Base-by-base conservation (phyloP, 306 rosid species). In the Inga oerstediana region DNA sequence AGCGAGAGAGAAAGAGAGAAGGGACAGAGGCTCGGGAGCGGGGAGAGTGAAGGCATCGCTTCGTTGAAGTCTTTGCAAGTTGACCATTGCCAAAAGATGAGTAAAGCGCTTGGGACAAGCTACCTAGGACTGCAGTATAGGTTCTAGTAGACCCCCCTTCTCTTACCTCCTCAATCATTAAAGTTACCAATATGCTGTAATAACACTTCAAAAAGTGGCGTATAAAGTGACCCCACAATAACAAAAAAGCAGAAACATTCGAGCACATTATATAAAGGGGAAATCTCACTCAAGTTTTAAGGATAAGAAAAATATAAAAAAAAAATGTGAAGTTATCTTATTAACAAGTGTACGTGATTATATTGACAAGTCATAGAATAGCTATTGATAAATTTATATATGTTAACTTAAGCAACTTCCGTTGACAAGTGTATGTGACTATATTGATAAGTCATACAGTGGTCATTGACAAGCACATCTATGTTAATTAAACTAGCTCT, bases 61-160 rank as follows among this genome's bases (percentile, higher is more conserved):
- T 70, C 84, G 49, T 32, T 34, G 22, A 16, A 67, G 72, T 67
- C 84, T 37, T 79, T 82, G 79, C 79, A 20, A 30, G 46, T 58
- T 79, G 84, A 82, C 59, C 75, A 81, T 67, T 17, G 35, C 41
- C 69, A 5, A 27, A 30, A 64, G 69, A 64, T 13, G 19, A 14
- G 19, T 2, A 30, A 64, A 0, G 1, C 68, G 39, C 68, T 41
- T 64, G 10, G 19, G 10, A 69, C 35, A 78, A 78, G 14, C 41
- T 49, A 49, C 82, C 75, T 32, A 56, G 45, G 56, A 41, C 14
- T 30, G 67, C 70, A 70, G 59, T 16, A 7, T 48, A 27, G 67
- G 76, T 49, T 80, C 76, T 52, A n/a, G 14, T 10, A 76, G 46
- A 56, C 78, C 78, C 72, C 70, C 62, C 20, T 16, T 39, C 24